Evolutionary conservation across 78 protist species (phyloP), one percentile per base, ranked within the genome.

Genomic region (Polysphondylium violaceum): DNA sequence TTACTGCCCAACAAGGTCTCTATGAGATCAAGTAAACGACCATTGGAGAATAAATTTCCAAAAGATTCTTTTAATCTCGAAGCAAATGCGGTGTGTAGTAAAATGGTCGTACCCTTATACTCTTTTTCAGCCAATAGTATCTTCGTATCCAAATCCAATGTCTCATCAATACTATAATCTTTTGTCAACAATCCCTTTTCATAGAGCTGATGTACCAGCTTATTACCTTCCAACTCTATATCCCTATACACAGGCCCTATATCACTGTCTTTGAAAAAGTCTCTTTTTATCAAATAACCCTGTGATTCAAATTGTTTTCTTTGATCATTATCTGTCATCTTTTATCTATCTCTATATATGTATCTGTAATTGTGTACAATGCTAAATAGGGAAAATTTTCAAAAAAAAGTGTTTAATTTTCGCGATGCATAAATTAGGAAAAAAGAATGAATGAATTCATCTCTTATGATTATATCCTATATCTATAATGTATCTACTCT

Each of bases 81-180:
- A n/a, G 90, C 90, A 69, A 83, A 83, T 3, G 12, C 31, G 6
- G 90, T 69, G 58, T 83, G 90, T 31, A 83, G 44, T 74, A 83
- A 16, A 9, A 83, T 69, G 6, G 90, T 36, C 17, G 90, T 33
- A 23, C 90, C 90, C 11, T 51, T 69, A 58, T 44, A 83, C 21
- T 69, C 77, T 1, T 5, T 33, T 55, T 83, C 90, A 31, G 75
- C 43, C 2, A 14, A 1, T 0, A 83, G 19, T 14, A 83, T 27
- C 14, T 36, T 68, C 43, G 19, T 25, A 67, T 79, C 72, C 0
- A 67, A 2, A 19, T 41, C 43, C 1, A 61, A 16, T 31, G 71
- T 21, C 2, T 25, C 35, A 23, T 64, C 41, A 5, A 8, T 21
- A n/a, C n/a, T n/a, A 41, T 23, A 47, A 17, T 67, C 58, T 23